Evolutionary conservation across 1,284 basidiomycete genomes (phyloP), one percentile per base, ranked within the genome.

Genomic region (Pisolithus thermaeus): DNA sequence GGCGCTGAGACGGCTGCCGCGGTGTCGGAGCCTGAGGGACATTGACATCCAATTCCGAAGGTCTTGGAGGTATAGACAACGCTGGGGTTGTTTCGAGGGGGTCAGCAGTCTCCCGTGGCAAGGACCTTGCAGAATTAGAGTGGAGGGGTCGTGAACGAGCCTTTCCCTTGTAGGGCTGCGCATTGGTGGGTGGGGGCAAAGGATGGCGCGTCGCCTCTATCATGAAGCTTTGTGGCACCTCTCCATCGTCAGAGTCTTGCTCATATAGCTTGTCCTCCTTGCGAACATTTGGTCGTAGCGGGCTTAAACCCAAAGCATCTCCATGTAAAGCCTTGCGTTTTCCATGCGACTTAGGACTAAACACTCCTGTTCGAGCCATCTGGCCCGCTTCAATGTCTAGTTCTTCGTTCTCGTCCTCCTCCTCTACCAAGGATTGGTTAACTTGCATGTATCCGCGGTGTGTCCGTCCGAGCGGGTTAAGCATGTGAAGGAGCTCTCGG

Each of bases 191-290:
- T 38, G 69, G 47, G 8, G 52, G 50, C 5, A 56, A 53, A 27
- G 67, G 62, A 47, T 68, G 77, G 56, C 64, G 67, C 22, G 66
- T 67, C 20, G 83, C 78, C 66, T 91, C 89, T 57, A 91, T 84
- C 80, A 90, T 85, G 59, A 91, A 84, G 62, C 85, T 87, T 64
- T 85, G 82, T 0, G 89, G 90, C 4, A 87, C 86, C 62, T 91
- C 89, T 51, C 86, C 87, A 59, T 90, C 88, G 14, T 84, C 86
- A 36, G 78, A 76, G 47, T 84, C 80, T 38, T 77, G 72, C 53
- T 81, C 79, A 53, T 79, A 73, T 27, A 73, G 72, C 59, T 71
- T 73, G 67, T 84, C 83, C 58, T 81, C 77, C 56, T 75, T 71
- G 59, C 78, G 82, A 58, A 82, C 83, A 64, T 87, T 87, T 48